Conservation (phyloP, 768 basidiomycete species). For the Psilocybe cyanescens region DNA sequence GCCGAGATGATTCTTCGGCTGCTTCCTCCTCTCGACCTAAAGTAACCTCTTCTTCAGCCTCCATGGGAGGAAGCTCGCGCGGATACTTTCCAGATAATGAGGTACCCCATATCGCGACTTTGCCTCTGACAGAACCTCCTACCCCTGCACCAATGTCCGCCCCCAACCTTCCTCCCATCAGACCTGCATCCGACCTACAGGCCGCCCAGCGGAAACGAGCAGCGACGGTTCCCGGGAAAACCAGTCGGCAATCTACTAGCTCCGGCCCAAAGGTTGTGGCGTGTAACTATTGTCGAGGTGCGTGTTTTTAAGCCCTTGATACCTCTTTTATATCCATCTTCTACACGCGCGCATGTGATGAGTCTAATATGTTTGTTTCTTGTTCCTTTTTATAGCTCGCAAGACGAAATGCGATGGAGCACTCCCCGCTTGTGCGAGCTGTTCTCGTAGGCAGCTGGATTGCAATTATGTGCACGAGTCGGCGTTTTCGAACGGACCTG, state of each 20-base stretch:
- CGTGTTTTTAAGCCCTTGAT: conserved; percentile 25
- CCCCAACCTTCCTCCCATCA: conserved; percentile 63
- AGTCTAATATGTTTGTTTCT: conserved; percentile 1
- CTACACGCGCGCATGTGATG: not conserved
- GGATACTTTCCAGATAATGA: conserved; percentile 62
- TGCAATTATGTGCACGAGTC: conserved; percentile 84
- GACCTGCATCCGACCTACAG: conserved; percentile 70
- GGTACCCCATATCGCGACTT: conserved; percentile 73
- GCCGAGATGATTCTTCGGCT: conserved; percentile 38
- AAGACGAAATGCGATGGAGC: conserved; percentile 90
- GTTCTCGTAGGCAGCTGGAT: conserved; percentile 71
- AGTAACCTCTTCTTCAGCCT: conserved; percentile 18
- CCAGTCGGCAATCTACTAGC: conserved; percentile 57
- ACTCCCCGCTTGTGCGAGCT: conserved; percentile 85
- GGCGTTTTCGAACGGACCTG: conserved; percentile 34
- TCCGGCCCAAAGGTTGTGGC: conserved; percentile 88
- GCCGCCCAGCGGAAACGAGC: conserved; percentile 72
- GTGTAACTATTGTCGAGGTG: conserved; percentile 89
- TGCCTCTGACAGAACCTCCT: conserved; percentile 62
- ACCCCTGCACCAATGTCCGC: conserved; percentile 64
- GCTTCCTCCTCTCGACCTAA: conserved; percentile 44
- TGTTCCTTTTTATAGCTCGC: conserved; percentile 55
- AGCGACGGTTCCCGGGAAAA: conserved; percentile 69
- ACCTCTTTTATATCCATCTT: not conserved
- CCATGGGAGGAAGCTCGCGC: conserved; percentile 27